phyloP scores from a whole-genome alignment of 768 basidiomycete genomes.

The Psilocybe cubensis region DNA sequence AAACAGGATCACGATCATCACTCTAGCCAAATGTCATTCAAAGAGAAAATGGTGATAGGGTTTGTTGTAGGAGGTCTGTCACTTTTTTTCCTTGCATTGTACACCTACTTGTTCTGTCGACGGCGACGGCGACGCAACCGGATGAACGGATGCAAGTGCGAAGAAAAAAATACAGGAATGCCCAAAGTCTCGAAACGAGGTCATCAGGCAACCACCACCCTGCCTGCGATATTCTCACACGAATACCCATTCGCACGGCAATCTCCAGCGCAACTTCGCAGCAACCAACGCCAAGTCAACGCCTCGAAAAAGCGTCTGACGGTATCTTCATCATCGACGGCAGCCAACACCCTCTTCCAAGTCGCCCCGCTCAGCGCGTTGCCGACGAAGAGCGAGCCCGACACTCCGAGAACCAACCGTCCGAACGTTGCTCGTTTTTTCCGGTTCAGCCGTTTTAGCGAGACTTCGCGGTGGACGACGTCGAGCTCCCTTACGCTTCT shows the following conservation, averaged over 20 bases:
- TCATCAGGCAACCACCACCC: neutral
- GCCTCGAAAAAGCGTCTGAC: neutral
- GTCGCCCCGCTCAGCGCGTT: neutral
- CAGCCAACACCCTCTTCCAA: constrained; percentile 2
- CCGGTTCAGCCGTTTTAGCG: neutral
- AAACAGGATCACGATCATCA: neutral
- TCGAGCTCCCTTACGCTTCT: neutral
- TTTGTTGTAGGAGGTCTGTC: neutral
- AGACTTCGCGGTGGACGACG: neutral
- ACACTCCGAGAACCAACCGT: neutral
- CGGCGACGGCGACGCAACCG: neutral
- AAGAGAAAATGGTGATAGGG: neutral
- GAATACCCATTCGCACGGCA: neutral
- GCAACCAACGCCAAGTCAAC: neutral
- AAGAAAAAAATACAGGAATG: neutral
- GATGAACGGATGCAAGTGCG: neutral
- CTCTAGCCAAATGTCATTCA: neutral
- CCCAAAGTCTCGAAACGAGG: neutral
- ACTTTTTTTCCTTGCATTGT: neutral
- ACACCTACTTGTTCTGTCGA: neutral
- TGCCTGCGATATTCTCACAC: neutral
- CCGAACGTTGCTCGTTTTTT: neutral
- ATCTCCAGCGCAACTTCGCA: neutral
- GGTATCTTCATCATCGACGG: neutral
- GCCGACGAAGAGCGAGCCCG: neutral